Base-by-base conservation (phyloP, 2,329 filamentous ascomycete genomes). In the Periconia digitata region DNA sequence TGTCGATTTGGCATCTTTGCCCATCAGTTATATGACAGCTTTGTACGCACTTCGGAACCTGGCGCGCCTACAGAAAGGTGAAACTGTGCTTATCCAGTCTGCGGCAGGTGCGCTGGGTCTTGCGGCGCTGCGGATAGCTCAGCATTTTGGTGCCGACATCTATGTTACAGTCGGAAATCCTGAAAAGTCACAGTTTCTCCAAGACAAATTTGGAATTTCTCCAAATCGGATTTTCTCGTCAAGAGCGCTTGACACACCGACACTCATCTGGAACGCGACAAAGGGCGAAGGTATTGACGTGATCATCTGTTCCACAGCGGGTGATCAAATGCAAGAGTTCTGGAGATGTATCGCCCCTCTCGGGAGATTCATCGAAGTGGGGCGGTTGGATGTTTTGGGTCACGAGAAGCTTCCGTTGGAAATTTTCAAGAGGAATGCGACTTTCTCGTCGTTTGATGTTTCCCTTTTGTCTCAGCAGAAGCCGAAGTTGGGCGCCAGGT, bases 211-310 rank as follows among this genome's bases (percentile, higher is more conserved):
- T 22, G 54, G 46, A 16, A 58, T 67, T 12, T 8, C 22, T 3
- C 8, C 1, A 7, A 8, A 20, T 6, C 18, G 39, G 6, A 42
- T 47, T 2, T 47, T 36, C 44, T 17, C 17, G 3, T 42, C 44
- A 15, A 17, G 44, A 15, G 23, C 8, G 7, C 3, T 8, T 8
- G 8, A 13, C 5, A 15, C n/a, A 8, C 21, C 17, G 8, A 10
- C 24, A 15, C 3, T 8, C 6, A 16, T 39, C 23, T 13, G 18
- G 18, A 22, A 29, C 7, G 46, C 34, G 16, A 70, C 67, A 2
- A 40, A 53, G 0, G 52, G 53, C 32, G 20, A 44, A 8, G 68
- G 68, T 15, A 56, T 70, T 4, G 62, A 70, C 44, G 61, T 69
- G 2, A 47, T 68, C 13, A 35, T 68, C 37, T 62, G 67, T 46